Evolutionary conservation across 306 rosid species (phyloP), one percentile per base, ranked within the genome.

Genomic region (Glycine soja): DNA sequence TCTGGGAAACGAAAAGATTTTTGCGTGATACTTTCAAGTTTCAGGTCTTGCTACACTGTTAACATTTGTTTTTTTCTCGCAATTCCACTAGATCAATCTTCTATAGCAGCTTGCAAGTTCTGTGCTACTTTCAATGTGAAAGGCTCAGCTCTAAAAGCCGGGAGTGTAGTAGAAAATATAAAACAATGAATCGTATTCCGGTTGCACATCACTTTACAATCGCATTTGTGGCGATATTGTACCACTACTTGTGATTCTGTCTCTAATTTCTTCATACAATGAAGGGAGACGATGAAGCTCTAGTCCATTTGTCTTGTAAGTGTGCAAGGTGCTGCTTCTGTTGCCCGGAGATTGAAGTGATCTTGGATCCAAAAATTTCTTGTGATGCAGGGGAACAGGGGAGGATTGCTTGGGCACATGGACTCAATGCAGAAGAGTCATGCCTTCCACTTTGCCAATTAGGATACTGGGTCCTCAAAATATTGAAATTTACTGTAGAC

Each of bases 381-480:
- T 72, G 80, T 0, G 96, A 58, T 24, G 87, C 71, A 67, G 30
- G 30, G 30, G 30, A 24, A 24, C 30, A 24, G 30, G 87, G 32
- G 30, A 24, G 30, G 30, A 24, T 24, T 24, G 30, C 30, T 24
- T 24, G 30, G 30, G 75, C 66, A 24, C 81, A 77, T 7, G 87
- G 80, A 48, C 46, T 68, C 9, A 69, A 47, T 15, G 61, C 65
- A 15, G 73, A 63, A 50, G 78, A 11, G 40, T 87, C 91, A 75
- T 80, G 89, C 74, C 82, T 85, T 82, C 79, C 89, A 75, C 46
- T 86, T 76, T 87, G 91, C 92, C 90, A 90, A 65, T 75, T 84
- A 16, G 89, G 84, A 73, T 84, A 68, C 58, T 86, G 92, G 70
- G 80, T 61, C 80, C 84, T 70, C 42, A 76, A 16, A 7, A 83